A percentile compares a stretch with the other conserved stretches of the same genome.
Conservation (phyloP, 495 filamentous ascomycete species). For the Ramalina peruviana region DNA sequence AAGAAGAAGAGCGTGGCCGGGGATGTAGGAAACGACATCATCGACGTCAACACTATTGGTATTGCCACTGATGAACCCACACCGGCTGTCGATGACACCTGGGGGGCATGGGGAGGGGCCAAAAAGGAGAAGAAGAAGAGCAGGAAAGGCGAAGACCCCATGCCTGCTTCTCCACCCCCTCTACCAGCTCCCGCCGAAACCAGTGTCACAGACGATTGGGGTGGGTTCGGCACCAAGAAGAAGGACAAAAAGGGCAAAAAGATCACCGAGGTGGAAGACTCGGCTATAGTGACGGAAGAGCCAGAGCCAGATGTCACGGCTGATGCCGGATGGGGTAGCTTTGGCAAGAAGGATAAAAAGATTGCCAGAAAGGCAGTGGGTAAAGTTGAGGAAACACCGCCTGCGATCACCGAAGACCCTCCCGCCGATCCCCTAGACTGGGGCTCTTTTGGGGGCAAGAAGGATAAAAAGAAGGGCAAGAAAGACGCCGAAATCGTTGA, state of each 20-base stretch:
- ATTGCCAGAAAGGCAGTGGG: conserved; percentile 20
- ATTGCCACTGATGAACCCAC: conserved; percentile 12
- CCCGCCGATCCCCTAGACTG: not conserved
- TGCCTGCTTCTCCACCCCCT: conserved; percentile 3
- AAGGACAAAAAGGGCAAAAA: conserved; percentile 21
- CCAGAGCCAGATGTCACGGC: conserved; percentile 12
- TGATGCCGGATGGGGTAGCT: conserved; percentile 10
- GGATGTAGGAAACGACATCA: conserved; percentile 2
- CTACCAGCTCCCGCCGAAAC: conserved; percentile 4
- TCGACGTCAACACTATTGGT: conserved; percentile 11
- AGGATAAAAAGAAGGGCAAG: conserved; percentile 28
- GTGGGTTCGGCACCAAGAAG: conserved; percentile 16
- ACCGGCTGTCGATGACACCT: conserved; percentile 9
- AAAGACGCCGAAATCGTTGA: conserved; percentile 15
- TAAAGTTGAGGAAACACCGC: not conserved
- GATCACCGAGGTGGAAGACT: conserved; percentile 13
- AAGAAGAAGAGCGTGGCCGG: conserved; percentile 17
- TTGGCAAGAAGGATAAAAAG: conserved; percentile 17
- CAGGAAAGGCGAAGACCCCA: conserved; percentile 6
- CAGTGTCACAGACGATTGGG: conserved; percentile 12
- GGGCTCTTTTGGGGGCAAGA: conserved; percentile 13
- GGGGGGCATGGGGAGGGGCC: conserved; percentile 13
- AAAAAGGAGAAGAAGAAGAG: conserved; percentile 19
- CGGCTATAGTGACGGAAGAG: not conserved
- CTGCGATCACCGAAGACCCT: conserved; percentile 12